Conservation (phyloP, 768 basidiomycete species). For the Butyriboletus loyo region DNA sequence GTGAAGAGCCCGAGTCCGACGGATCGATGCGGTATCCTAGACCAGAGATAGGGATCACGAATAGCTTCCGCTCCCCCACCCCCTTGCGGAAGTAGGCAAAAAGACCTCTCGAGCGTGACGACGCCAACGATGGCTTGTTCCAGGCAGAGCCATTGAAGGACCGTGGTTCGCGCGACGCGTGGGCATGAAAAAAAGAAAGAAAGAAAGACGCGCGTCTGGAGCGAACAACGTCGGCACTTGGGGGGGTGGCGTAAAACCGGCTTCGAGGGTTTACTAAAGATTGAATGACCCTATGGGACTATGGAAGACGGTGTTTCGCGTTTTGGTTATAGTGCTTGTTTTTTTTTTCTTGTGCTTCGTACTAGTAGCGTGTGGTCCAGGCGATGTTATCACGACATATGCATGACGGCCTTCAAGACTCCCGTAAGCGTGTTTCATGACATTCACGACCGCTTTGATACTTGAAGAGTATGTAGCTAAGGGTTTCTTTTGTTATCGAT, state of each 20-base stretch:
- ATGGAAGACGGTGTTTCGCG: too few relatives aligned
- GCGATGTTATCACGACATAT: too few relatives aligned
- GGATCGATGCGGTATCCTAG: background rate
- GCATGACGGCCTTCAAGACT: background rate
- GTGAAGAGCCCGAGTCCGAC: background rate
- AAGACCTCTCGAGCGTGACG: background rate
- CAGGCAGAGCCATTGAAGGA: background rate
- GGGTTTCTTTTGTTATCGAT: too few relatives aligned
- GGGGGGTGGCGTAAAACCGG: background rate
- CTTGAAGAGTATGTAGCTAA: too few relatives aligned
- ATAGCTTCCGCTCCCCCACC: background rate
- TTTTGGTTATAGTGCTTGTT: background rate
- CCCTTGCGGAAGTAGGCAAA: background rate
- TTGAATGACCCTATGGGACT: too few relatives aligned
- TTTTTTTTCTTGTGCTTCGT: background rate
- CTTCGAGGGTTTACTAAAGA: background rate
- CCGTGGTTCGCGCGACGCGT: background rate
- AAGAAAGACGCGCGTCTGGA: background rate
- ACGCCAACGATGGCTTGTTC: background rate
- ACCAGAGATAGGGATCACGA: background rate
- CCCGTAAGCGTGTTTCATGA: background rate
- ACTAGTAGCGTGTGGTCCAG: background rate
- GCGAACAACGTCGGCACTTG: background rate
- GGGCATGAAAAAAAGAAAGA: background rate
- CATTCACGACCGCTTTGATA: too few relatives aligned